Evolutionary conservation across 2,329 filamentous ascomycete genomes (phyloP), one percentile per base, ranked within the genome.

Genomic region (Nannizziopsis barbatae): DNA sequence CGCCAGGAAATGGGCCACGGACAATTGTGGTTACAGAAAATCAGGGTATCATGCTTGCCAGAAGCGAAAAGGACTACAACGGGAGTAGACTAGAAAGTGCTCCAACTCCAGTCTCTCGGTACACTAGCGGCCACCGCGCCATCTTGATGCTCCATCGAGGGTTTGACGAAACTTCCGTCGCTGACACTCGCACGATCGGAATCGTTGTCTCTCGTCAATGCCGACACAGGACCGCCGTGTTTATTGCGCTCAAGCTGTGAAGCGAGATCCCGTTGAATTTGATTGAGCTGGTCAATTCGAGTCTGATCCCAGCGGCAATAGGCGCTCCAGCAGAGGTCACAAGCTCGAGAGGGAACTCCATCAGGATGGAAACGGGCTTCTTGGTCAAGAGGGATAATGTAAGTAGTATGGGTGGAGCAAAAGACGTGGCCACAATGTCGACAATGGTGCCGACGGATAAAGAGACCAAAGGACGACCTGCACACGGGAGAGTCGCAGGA

Each of bases 361-460:
- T 77, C 66, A 0, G 78, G 76, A 55, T 82, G 79, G 64, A 80
- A 81, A 49, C 75, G 73, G 12, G 79, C 79, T 50, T 79, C 69
- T 62, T 82, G 79, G 57, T 82, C 77, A 12, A 83, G 74, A 6
- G 75, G 76, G 9, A 82, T 75, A 42, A 67, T 64, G 58, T 74
- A 69, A 40, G 71, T 67, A 43, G 74, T 75, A 65, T 83, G 79
- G 31, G 72, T 68, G 51, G 73, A 71, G 65, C 79, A 83, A 60
- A 81, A 81, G 57, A 83, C 75, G 57, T 80, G 75, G 38, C 79
- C 79, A 56, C 79, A 83, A 56, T 80, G 78, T 50, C 79, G 75
- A 63, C 79, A 83, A 64, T 83, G 79, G 58, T 83, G 79, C 50
- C 78, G 77, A 44, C 79, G 77, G 44, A 75, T 70, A 64, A 79